Conservation (phyloP, 306 rosid genomes). For the Cucurbita moschata region DNA sequence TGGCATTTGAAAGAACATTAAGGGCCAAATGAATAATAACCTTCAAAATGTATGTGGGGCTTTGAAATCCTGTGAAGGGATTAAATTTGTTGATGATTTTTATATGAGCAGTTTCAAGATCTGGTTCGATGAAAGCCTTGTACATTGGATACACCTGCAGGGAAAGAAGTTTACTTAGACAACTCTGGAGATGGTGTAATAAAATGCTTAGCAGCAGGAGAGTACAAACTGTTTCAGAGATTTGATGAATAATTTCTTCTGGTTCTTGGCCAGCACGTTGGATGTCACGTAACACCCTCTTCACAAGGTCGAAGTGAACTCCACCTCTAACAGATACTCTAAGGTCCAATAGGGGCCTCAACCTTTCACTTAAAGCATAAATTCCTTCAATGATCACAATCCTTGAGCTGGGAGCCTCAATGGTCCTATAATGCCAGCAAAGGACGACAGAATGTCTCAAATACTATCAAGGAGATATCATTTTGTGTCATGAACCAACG, state of each 20-base stretch:
- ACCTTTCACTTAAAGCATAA: conserved; percentile 86
- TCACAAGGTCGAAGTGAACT: conserved; percentile 98
- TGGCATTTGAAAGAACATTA: conserved; percentile 4
- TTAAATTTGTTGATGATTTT: conserved; percentile 85
- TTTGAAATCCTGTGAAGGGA: conserved; percentile 96
- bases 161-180: background rate
- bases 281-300: conserved; percentile 88
- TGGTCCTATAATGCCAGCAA: conserved; percentile 49
- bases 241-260: conserved; percentile 97
- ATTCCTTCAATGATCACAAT: conserved; percentile 94
- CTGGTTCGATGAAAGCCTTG: conserved; percentile 97
- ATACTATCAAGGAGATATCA: background rate
- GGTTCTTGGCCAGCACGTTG: conserved; percentile 99
- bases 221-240: conserved; percentile 76
- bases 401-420: conserved; percentile 80
- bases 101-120: conserved; percentile 90
- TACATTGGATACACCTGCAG: conserved; percentile 96
- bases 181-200: background rate
- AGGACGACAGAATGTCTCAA: background rate
- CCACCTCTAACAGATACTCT: conserved; percentile 96
- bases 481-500: background rate
- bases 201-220: conserved; percentile 9
- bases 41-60: conserved; percentile 88
- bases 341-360: conserved; percentile 84
- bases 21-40: conserved; percentile 18